phyloP scores from a whole-genome alignment of 352 stramenopile genomes.

The Pythium diclinum region DNA sequence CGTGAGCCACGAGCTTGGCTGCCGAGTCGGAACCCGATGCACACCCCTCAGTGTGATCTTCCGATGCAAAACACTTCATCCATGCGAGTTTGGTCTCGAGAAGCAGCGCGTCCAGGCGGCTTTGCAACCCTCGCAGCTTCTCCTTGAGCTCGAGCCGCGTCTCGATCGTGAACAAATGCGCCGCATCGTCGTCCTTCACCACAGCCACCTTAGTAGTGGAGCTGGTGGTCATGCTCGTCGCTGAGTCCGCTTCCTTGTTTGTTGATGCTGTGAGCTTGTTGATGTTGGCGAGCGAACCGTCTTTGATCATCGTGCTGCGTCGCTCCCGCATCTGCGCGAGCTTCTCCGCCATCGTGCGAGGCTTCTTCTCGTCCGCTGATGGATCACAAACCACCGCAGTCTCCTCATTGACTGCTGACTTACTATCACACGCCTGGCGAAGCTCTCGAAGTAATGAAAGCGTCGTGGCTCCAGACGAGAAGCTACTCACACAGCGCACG shows the following conservation, averaged over 20 bases:
- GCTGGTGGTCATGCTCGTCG: too few relatives aligned
- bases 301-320: slow-evolving; percentile 15
- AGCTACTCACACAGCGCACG: neutral
- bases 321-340: slow-evolving; percentile 21
- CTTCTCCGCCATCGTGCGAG: slow-evolving; percentile 25
- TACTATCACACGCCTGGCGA: neutral
- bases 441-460: neutral
- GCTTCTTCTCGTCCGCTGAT: neutral
- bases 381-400: neutral
- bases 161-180: slow-evolving; percentile 60
- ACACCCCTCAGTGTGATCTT: neutral
- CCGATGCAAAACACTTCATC: slow-evolving; percentile 51
- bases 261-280: neutral
- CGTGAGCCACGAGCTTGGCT: slow-evolving; percentile 38
- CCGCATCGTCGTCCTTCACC: slow-evolving; percentile 26
- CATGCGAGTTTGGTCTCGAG: slow-evolving; percentile 57
- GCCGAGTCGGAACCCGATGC: slow-evolving; percentile 10
- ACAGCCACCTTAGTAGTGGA: neutral
- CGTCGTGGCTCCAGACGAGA: neutral
- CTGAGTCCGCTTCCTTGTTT: neutral
- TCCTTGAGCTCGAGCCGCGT: slow-evolving; percentile 51
- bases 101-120: slow-evolving; percentile 37
- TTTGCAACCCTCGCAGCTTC: slow-evolving; percentile 37
- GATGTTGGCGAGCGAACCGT: neutral
- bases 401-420: neutral